A percentile compares a stretch with the other conserved stretches of the same genome.
Evolutionary conservation across 2,329 filamentous ascomycete species (phyloP).

Genomic region (Xylaria sp.): DNA sequence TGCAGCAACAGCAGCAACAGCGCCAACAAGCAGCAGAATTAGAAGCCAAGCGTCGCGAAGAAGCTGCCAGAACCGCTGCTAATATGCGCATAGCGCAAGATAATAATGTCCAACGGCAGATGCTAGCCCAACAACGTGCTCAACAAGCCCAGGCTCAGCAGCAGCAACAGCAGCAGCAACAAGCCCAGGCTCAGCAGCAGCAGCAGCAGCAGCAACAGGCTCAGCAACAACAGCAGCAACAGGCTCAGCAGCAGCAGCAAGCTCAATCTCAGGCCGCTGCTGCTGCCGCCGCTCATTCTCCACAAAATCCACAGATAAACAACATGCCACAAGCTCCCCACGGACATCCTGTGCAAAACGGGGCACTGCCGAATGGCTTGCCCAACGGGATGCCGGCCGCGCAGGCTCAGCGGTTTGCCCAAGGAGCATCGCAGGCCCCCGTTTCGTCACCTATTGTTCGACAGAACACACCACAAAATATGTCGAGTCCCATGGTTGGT

Average conservation of each 20-base stretch:
- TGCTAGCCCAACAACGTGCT: constrained; percentile 31
- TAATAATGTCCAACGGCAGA: constrained; percentile 29
- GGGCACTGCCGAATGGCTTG: constrained; percentile 52
- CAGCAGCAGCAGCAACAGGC: constrained; percentile 26
- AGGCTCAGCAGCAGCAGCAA: constrained; percentile 50
- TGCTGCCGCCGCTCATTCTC: constrained; percentile 50
- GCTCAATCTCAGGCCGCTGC: constrained; percentile 39
- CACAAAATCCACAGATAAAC: constrained; percentile 45
- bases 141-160: constrained; percentile 29
- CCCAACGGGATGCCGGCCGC: constrained; percentile 57
- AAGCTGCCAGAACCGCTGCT: constrained; percentile 34
- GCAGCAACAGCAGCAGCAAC: constrained; percentile 29
- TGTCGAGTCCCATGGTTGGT: constrained; percentile 73
- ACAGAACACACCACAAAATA: constrained; percentile 72
- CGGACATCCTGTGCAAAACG: constrained; percentile 57
- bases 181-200: constrained; percentile 51
- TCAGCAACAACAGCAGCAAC: constrained; percentile 53
- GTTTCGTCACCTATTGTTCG: constrained; percentile 75
- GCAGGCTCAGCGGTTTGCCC: constrained; percentile 60
- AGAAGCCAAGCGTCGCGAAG: constrained; percentile 44
- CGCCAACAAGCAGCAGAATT: constrained; percentile 43
- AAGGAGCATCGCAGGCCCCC: constrained; percentile 69
- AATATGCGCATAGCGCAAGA: constrained; percentile 29
- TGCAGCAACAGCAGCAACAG: constrained; percentile 26
- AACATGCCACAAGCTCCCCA: constrained; percentile 56